phyloP scores from a whole-genome alignment of 1,284 basidiomycete genomes.

The Rhodotorula sp. region DNA sequence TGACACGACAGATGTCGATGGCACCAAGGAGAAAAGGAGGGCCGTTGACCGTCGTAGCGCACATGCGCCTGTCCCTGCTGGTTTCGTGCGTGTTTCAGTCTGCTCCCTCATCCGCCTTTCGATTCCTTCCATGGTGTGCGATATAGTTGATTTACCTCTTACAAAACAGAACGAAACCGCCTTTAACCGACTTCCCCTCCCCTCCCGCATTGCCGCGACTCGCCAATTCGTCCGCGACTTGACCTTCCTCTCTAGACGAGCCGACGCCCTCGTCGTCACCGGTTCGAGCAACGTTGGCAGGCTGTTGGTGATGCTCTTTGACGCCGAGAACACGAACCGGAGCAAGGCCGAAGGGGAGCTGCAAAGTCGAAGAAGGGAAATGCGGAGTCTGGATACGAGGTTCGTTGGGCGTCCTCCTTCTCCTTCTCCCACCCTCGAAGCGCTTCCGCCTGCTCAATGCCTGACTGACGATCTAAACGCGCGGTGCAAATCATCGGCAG shows the following conservation, averaged over 20 bases:
- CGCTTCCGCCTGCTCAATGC: neutral
- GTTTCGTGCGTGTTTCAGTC: neutral
- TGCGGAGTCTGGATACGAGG: conserved; percentile 41
- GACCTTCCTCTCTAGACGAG: conserved; percentile 26
- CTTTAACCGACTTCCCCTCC: conserved; percentile 40
- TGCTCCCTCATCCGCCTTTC: neutral
- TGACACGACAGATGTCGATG: neutral
- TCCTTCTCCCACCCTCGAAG: too few species aligned
- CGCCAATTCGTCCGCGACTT: conserved; percentile 42
- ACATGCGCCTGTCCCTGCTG: neutral
- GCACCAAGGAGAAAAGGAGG: neutral
- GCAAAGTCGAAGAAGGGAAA: conserved; percentile 3
- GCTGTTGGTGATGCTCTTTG: conserved; percentile 36
- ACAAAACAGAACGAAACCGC: conserved; percentile 30
- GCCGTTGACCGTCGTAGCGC: neutral
- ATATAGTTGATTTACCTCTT: neutral
- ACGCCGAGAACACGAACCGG: neutral
- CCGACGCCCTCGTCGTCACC: conserved; percentile 42
- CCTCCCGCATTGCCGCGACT: conserved; percentile 22
- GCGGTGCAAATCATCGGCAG: neutral
- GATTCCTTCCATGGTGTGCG: neutral
- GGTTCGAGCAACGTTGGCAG: conserved; percentile 43
- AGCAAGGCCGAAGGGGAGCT: conserved; percentile 3
- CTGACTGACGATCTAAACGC: neutral
- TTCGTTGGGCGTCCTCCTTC: neutral